Evolutionary conservation across 306 rosid genomes (phyloP), one percentile per base, ranked within the genome.

Genomic region (Rubus parviflorus): DNA sequence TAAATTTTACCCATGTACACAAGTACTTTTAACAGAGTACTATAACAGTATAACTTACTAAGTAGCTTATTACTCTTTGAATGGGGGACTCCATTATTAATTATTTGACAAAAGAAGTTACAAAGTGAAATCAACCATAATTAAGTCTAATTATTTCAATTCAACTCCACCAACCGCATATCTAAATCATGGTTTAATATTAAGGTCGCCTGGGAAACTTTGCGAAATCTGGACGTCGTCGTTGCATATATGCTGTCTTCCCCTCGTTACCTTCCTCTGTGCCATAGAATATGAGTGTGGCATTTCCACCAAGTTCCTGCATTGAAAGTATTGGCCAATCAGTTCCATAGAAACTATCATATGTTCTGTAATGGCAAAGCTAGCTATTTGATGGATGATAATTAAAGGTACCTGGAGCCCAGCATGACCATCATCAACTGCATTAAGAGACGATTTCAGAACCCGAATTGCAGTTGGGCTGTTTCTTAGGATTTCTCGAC

Each of bases 371-470:
- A 8, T 40, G 17, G 14, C 49, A 9, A 9, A 40, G 49, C 20
- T 8, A 40, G 49, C 20, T 8, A 9, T 42, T 42, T 41, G 25
- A 72, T 10, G 49, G 72, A 73, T 6, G 37, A 43, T 17, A 22
- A 48, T 58, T 25, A 4, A 53, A n/a, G 3, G 76, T 79, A 92
- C 97, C 95, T 92, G 97, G 56, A 94, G 97, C 61, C 98, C 95
- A 35, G 97, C 92, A 75, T 95, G 97, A 20, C 98, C 97, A 41
- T 95, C 97, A 72, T 92, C 97, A 25, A 89, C 96, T 8, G 97
- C 97, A 79, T 92, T 92, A 77, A 95, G 90, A 83, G 97, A 90
- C 17, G 92, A 86, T 81, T 95, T 90, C 69, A 95, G 86, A 80
- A 95, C 88, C 46, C 97, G 91, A 67, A 95, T 82, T 15, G 98